Conservation (phyloP, 2,329 filamentous ascomycete genomes). For the Aphanocladium album region DNA sequence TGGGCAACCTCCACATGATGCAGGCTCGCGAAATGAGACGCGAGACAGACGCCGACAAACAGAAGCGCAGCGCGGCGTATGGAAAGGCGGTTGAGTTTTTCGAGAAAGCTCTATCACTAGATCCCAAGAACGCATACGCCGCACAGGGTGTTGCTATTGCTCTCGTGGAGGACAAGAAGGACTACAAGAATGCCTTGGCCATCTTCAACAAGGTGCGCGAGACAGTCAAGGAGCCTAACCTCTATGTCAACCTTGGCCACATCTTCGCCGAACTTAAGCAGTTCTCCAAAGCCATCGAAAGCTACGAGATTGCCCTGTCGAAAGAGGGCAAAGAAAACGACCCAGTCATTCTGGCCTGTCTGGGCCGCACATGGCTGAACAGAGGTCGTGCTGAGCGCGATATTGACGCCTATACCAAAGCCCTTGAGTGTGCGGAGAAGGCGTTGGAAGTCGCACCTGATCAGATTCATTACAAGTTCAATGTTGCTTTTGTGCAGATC, state of each 20-base stretch:
- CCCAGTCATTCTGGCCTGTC: slow-evolving; percentile 73
- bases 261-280: slow-evolving; percentile 88
- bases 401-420: slow-evolving; percentile 51
- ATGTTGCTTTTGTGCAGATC: slow-evolving; percentile 95
- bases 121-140: slow-evolving; percentile 91
- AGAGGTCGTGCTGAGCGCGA: slow-evolving; percentile 63
- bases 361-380: slow-evolving; percentile 82
- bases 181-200: slow-evolving; percentile 73
- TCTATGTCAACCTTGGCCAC: slow-evolving; percentile 91
- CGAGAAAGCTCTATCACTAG: slow-evolving; percentile 92
- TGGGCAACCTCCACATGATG: slow-evolving; percentile 88
- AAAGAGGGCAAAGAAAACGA: slow-evolving; percentile 73
- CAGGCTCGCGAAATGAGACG: slow-evolving; percentile 92
- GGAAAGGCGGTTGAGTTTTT: slow-evolving; percentile 96
- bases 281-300: slow-evolving; percentile 86
- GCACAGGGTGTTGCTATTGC: slow-evolving; percentile 95
- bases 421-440: slow-evolving; percentile 58
- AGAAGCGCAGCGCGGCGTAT: slow-evolving; percentile 83
- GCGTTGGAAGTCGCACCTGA: slow-evolving; percentile 75
- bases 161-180: slow-evolving; percentile 89
- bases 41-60: slow-evolving; percentile 82
- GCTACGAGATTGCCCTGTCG: slow-evolving; percentile 79
- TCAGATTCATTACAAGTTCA: slow-evolving; percentile 91
- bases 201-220: slow-evolving; percentile 90
- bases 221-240: slow-evolving; percentile 79